Evolutionary conservation across 805 yeast genomes (phyloP).

Genomic region (Teunomyces funiuensis): DNA sequence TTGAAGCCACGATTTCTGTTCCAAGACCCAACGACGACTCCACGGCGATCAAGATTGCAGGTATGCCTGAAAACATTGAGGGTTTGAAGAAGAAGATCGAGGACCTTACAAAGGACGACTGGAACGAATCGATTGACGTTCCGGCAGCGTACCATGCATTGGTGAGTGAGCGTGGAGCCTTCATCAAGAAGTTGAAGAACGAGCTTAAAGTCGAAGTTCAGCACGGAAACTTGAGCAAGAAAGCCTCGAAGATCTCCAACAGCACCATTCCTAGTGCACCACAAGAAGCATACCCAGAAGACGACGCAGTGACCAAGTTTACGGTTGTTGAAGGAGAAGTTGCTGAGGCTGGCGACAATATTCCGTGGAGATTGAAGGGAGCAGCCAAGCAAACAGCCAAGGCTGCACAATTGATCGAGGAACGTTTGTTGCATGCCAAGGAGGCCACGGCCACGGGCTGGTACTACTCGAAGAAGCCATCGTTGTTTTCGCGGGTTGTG

Average conservation of each 20-base stretch:
- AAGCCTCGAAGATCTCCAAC: slow-evolving; percentile 51
- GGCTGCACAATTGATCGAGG: slow-evolving; percentile 52
- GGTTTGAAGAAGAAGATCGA: slow-evolving; percentile 61
- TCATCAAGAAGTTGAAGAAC: slow-evolving; percentile 52
- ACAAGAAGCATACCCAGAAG: slow-evolving; percentile 44
- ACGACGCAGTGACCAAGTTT: slow-evolving; percentile 42
- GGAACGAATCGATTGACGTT: slow-evolving; percentile 52
- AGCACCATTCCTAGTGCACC: slow-evolving; percentile 47
- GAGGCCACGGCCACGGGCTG: slow-evolving; percentile 54
- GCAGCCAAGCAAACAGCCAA: slow-evolving; percentile 47
- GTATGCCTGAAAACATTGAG: slow-evolving; percentile 64
- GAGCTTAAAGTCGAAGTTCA: slow-evolving; percentile 58
- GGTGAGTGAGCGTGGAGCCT: slow-evolving; percentile 66
- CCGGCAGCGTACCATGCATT: slow-evolving; percentile 59
- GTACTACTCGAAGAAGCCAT: slow-evolving; percentile 55
- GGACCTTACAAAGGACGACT: slow-evolving; percentile 60
- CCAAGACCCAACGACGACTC: slow-evolving; percentile 60
- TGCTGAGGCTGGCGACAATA: slow-evolving; percentile 28
- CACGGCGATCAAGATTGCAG: slow-evolving; percentile 55
- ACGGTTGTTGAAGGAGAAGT: slow-evolving; percentile 39
- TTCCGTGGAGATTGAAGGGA: slow-evolving; percentile 72
- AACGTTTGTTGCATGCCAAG: slow-evolving; percentile 47
- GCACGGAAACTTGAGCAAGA: slow-evolving; percentile 51
- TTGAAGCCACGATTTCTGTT: slow-evolving; percentile 59
- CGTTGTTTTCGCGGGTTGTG: slow-evolving; percentile 60